phyloP scores from a whole-genome alignment of 1,139 yeast genomes.

The Candida sp. region DNA sequence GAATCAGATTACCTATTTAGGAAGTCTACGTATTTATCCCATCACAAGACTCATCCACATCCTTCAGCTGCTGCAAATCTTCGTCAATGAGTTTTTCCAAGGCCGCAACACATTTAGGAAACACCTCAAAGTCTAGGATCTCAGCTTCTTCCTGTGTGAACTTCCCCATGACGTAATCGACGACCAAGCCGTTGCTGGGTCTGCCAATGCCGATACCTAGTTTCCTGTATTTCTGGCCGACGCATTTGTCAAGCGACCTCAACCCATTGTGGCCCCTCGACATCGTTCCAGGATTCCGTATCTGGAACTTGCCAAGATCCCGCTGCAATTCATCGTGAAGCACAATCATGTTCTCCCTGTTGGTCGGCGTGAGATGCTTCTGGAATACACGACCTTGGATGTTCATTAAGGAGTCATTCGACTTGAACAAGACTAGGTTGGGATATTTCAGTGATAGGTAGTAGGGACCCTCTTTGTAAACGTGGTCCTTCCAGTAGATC shows the following conservation, averaged over 20 bases:
- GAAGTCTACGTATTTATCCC: background rate
- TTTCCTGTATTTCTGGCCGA: constrained; percentile 50
- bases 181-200: constrained; percentile 54
- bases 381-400: constrained; percentile 58
- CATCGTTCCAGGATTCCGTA: constrained; percentile 59
- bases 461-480: constrained; percentile 7
- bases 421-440: constrained; percentile 38
- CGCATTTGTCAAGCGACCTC: constrained; percentile 49
- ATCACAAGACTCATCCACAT: background rate
- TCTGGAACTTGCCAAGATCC: constrained; percentile 64
- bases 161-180: constrained; percentile 63
- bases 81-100: constrained; percentile 35
- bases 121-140: constrained; percentile 32
- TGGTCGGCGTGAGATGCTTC: constrained; percentile 42
- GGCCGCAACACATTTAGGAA: constrained; percentile 40
- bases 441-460: constrained; percentile 25
- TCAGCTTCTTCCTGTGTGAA: constrained; percentile 43
- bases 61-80: constrained; percentile 4
- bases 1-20: background rate
- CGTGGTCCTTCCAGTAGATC: constrained; percentile 26
- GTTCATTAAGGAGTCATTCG: constrained; percentile 66
- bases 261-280: constrained; percentile 86
- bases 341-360: constrained; percentile 44
- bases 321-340: constrained; percentile 79
- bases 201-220: constrained; percentile 74